Conservation (phyloP, 2,329 filamentous ascomycete species). For the Pseudocercospora fijiensis region DNA sequence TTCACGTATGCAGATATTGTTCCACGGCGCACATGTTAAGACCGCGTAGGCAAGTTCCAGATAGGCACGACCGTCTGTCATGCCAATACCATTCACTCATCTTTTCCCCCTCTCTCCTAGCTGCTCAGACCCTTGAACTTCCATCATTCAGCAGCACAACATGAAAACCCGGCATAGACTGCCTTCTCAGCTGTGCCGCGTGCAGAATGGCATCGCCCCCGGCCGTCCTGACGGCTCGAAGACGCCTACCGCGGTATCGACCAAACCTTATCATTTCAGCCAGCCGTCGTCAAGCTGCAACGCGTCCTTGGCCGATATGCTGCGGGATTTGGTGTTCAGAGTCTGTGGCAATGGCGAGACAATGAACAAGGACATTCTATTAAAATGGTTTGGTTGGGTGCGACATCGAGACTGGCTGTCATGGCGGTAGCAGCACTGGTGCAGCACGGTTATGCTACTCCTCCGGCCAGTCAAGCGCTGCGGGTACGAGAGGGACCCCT, state of each 20-base stretch:
- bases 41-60: background rate
- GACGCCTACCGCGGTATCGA: background rate
- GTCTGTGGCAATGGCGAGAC: background rate
- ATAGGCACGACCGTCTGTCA: background rate
- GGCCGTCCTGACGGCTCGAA: background rate
- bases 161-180: background rate
- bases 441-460: background rate
- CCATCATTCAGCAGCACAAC: background rate
- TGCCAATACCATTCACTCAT: background rate
- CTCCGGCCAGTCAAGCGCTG: background rate
- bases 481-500: background rate
- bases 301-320: background rate
- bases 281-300: background rate
- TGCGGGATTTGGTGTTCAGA: background rate
- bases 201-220: background rate
- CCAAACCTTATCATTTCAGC: background rate
- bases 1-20: background rate
- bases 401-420: background rate
- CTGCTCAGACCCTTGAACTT: background rate
- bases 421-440: background rate
- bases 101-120: background rate
- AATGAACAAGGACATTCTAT: background rate
- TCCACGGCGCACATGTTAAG: background rate
- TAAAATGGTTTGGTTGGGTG: background rate
- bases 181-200: background rate